Evolutionary conservation across 176 grass and related monocot species (phyloP).

Genomic region (Carex myosuroides): DNA sequence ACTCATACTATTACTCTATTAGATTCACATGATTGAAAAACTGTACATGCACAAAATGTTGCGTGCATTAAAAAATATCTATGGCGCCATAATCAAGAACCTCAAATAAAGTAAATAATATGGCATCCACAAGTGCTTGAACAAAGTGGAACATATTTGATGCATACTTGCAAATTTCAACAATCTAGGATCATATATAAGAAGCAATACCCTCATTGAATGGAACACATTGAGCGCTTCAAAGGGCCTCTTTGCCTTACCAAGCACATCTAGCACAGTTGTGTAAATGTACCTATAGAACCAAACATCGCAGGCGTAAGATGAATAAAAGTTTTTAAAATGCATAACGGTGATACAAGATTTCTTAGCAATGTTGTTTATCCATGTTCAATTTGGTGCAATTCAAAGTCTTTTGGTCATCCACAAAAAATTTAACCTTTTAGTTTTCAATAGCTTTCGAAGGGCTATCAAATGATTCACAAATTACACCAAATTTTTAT

Average conservation of each 20-base stretch:
- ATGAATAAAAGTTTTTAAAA: neutral
- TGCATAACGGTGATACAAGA: neutral
- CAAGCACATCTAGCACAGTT: constrained; percentile 86
- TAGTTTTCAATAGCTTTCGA: neutral
- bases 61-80: neutral
- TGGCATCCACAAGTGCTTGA: neutral
- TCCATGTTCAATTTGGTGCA: neutral
- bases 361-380: neutral
- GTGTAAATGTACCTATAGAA: constrained; percentile 91
- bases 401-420: neutral
- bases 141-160: neutral
- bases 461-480: neutral
- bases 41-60: neutral
- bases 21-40: constrained; percentile 1
- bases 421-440: neutral
- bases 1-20: neutral
- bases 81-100: neutral
- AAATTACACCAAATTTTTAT: neutral
- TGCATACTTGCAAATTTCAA: neutral
- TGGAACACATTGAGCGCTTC: constrained; percentile 89
- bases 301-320: neutral
- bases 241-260: constrained; percentile 77
- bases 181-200: neutral
- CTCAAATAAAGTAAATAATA: neutral
- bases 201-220: constrained; percentile 63